Percentiles rank a stretch among this genome's conserved stretches.
phyloP scores from a whole-genome alignment of 2,329 filamentous ascomycete genomes.

The Ophiostoma tasmaniense region DNA sequence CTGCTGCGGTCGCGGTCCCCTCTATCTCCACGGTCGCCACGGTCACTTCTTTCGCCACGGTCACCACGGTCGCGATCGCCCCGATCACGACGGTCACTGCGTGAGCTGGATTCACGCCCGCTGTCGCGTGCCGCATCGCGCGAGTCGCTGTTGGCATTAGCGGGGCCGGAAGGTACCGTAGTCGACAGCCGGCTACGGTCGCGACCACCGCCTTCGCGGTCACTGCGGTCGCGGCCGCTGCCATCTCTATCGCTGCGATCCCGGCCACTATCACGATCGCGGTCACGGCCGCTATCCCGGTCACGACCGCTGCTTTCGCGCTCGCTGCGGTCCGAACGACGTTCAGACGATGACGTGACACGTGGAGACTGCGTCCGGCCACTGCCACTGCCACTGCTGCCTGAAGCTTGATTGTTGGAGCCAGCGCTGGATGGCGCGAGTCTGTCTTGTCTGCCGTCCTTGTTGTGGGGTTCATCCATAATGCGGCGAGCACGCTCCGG shows the following conservation, averaged over 20 bases:
- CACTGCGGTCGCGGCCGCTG: slow-evolving; percentile 35
- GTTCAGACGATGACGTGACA: slow-evolving; percentile 28
- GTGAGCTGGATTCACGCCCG: slow-evolving; percentile 10
- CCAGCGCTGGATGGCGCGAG: background rate
- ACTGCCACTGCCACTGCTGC: background rate
- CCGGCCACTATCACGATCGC: slow-evolving; percentile 26
- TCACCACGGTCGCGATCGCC: slow-evolving; percentile 7
- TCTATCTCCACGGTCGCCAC: slow-evolving; percentile 8
- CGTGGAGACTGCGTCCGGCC: slow-evolving; percentile 42
- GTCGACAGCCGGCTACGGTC: slow-evolving; percentile 29
- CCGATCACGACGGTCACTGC: slow-evolving; percentile 27
- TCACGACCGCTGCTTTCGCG: slow-evolving; percentile 35
- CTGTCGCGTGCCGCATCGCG: background rate
- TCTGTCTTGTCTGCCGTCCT: background rate
- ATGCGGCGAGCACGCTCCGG: slow-evolving; percentile 47
- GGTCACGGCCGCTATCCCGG: slow-evolving; percentile 16
- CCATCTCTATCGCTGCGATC: slow-evolving; percentile 21
- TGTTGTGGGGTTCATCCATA: slow-evolving; percentile 36
- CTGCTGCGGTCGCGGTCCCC: slow-evolving; percentile 12
- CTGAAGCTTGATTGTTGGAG: background rate
- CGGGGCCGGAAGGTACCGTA: background rate
- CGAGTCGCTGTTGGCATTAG: background rate
- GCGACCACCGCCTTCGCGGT: slow-evolving; percentile 22
- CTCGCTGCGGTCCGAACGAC: slow-evolving; percentile 32
- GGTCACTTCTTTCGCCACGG: background rate